Conservation (phyloP, 768 basidiomycete species). For the Megacollybia marginata region DNA sequence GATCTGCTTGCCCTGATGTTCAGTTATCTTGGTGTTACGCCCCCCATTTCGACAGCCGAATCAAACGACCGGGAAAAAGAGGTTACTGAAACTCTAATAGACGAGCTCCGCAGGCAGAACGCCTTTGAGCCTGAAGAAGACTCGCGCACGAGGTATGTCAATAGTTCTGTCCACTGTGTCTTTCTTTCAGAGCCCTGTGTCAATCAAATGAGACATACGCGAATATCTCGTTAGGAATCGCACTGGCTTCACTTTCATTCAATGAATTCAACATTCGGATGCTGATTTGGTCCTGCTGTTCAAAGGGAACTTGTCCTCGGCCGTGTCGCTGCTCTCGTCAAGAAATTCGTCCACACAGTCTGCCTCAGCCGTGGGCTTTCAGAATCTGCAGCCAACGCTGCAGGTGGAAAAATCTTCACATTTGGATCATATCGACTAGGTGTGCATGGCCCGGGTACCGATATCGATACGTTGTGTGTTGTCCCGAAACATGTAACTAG, state of each 20-base stretch:
- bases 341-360: conserved; percentile 85
- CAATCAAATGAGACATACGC: no score
- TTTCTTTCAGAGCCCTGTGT: conserved; percentile 3
- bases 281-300: background rate
- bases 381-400: conserved; percentile 78
- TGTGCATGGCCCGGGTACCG: conserved; percentile 90
- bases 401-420: conserved; percentile 98
- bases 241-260: background rate
- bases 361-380: conserved; percentile 77
- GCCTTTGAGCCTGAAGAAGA: conserved; percentile 90
- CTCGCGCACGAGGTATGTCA: conserved; percentile 73
- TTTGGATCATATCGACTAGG: conserved; percentile 98
- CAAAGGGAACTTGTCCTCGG: conserved; percentile 89
- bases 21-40: conserved; percentile 78
- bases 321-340: conserved; percentile 81
- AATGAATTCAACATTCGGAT: background rate
- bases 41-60: conserved; percentile 72
- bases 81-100: conserved; percentile 80
- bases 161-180: background rate
- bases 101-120: conserved; percentile 79
- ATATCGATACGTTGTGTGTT: conserved; percentile 98
- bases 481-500: conserved; percentile 94
- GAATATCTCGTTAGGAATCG: no score
- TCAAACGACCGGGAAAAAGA: conserved; percentile 77
- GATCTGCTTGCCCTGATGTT: background rate